Evolutionary conservation across 2,329 filamentous ascomycete genomes (phyloP).

Genomic region (Lachnellula cervina): DNA sequence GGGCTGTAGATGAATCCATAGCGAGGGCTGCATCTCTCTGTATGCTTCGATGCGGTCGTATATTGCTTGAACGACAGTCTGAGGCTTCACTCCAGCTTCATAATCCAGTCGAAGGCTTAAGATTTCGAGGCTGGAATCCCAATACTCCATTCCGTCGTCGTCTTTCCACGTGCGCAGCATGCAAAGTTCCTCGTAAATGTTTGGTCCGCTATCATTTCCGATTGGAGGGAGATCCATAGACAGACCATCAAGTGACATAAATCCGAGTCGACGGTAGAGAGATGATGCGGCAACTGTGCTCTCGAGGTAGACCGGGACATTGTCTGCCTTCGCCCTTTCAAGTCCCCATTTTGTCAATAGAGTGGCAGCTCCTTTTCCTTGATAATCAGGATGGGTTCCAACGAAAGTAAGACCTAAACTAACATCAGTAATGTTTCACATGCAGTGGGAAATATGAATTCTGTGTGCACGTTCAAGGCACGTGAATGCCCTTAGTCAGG

Average conservation of each 20-base stretch:
- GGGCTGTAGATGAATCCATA: slow-evolving; percentile 46
- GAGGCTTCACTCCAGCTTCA: slow-evolving; percentile 24
- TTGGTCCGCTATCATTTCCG: slow-evolving; percentile 1
- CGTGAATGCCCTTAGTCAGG: no score
- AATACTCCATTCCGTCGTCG: slow-evolving; percentile 13
- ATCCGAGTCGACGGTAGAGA: slow-evolving; percentile 24
- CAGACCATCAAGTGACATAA: slow-evolving; percentile 19
- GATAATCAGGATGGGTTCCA: slow-evolving; percentile 20
- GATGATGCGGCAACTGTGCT: slow-evolving; percentile 20
- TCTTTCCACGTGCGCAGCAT: slow-evolving; percentile 23
- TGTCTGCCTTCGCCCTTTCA: slow-evolving; percentile 14
- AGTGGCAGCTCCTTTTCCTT: slow-evolving; percentile 23
- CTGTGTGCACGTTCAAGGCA: no score
- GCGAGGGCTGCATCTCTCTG: slow-evolving; percentile 39
- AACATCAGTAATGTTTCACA: not conserved
- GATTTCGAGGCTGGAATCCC: slow-evolving; percentile 28
- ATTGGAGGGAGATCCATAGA: slow-evolving; percentile 18
- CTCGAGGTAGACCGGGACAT: slow-evolving; percentile 24
- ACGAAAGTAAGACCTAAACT: slow-evolving; percentile 25
- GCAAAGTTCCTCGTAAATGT: slow-evolving; percentile 24
- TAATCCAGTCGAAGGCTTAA: slow-evolving; percentile 23
- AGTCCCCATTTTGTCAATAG: slow-evolving; percentile 25
- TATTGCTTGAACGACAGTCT: slow-evolving; percentile 24
- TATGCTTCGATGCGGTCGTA: slow-evolving; percentile 36
- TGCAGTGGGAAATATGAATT: not conserved